Evolutionary conservation across 805 yeast species (phyloP), one percentile per base, ranked within the genome.

Genomic region (Schwanniomyces yamadae): DNA sequence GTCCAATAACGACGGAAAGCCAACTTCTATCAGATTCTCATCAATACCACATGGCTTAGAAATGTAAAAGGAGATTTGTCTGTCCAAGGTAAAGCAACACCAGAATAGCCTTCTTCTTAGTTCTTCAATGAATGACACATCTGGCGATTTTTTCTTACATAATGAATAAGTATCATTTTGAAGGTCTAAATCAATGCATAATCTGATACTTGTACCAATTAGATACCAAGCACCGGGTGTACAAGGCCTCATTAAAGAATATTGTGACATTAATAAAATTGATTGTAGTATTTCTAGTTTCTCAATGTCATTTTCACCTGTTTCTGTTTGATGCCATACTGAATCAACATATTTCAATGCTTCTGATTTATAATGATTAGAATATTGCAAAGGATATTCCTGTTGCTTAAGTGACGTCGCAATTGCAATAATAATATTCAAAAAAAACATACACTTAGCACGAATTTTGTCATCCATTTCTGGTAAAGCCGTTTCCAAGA

Each of bases 71-170:
- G 91, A 81, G 6, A 84, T 77, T 53, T 86, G 93, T 12, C 95
- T 63, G 54, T 86, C 95, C 33, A 87, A 59, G 1, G 86, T 72
- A 55, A 84, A 86, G 4, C 88, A 77, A 54, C 90, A 80, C 95
- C 95, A 86, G 48, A 86, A 87, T 18, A 59, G 44, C n/a, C 63
- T 40, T 23, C 63, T 40, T 33, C 16, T 36, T 32, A 40, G 23
- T 22, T 40, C 43, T 3, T 23, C 15, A 8, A 37, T 10, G n/a
- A 25, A 25, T n/a, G 28, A 23, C 12, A 30, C n/a, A 16, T 12
- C 8, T n/a, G 12, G 19, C 11, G 22, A 25, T 17, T 7, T 10
- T 6, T 30, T 17, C 33, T n/a, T 30, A 14, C 28, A 25, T 10
- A 7, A 21, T 21, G 23, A 21, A n/a, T n/a, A n/a, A n/a, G n/a